These are phyloP conservation scores for Uronychia setigera DNA, from an alignment of 73 alveolate genomes.

Conservation along the genomic window DNA sequence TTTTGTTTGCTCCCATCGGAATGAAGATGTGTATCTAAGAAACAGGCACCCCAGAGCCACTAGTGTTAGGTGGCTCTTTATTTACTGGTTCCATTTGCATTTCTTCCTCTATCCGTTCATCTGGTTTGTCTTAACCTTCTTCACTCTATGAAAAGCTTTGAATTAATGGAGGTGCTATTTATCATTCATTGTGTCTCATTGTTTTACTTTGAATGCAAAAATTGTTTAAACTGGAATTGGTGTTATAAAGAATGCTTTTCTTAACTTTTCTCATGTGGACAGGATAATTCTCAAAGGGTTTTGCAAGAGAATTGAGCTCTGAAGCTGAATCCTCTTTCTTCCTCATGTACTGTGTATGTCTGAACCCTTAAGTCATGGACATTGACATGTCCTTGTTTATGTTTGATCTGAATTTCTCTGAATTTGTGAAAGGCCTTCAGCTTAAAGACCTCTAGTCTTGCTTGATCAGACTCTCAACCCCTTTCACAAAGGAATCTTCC, in stretches of 20 bases:
- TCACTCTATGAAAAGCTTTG: not conserved
- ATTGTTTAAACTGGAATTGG: no score
- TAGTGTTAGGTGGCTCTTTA: no score
- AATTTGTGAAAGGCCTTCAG: no score
- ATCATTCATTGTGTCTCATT: not conserved
- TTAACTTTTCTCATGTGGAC: not conserved
- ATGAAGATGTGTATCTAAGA: not conserved
- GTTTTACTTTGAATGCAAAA: no score
- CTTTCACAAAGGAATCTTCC: no score
- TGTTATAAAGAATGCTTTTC: not conserved
- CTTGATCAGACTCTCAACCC: no score
- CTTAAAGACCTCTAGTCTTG: no score
- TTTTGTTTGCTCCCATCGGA: not conserved
- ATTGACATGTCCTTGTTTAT: no score
- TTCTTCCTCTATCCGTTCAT: not conserved
- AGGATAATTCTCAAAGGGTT: not conserved
- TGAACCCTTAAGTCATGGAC: no score
- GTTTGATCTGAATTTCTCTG: no score
- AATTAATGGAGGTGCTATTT: not conserved
- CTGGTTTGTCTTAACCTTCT: not conserved
- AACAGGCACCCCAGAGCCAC: no score
- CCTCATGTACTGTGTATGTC: no score
- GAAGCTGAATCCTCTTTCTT: not conserved
- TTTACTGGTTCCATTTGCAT: not conserved
- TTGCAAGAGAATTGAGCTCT: not conserved